Evolutionary conservation across 2,329 filamentous ascomycete species (phyloP).

Genomic region (Stromatinia cepivora): DNA sequence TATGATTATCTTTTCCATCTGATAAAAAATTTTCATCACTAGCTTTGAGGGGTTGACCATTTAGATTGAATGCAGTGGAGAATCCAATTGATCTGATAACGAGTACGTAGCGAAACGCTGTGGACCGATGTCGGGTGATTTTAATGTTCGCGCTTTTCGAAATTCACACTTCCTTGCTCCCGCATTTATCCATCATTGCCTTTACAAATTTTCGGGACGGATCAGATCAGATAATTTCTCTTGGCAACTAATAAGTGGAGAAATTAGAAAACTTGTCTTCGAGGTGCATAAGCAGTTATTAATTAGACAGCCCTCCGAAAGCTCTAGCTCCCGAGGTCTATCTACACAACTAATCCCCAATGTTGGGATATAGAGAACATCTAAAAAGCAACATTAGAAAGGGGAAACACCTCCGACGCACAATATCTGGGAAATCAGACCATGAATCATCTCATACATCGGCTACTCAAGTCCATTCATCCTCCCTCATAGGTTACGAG

Average conservation of each 20-base stretch:
- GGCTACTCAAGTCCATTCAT: background rate
- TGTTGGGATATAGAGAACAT: background rate
- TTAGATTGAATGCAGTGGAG: background rate
- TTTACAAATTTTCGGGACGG: slow-evolving; percentile 6
- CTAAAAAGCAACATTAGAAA: background rate
- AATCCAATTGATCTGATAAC: slow-evolving; percentile 17
- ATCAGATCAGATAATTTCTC: slow-evolving; percentile 24
- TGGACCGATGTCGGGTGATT: slow-evolving; percentile 16
- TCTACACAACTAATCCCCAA: background rate
- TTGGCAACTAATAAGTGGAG: slow-evolving; percentile 15
- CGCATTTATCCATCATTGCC: slow-evolving; percentile 8
- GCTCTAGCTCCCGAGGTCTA: background rate
- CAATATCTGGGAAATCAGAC: background rate
- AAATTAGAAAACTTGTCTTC: background rate
- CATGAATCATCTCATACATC: background rate
- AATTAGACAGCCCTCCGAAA: background rate
- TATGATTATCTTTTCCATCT: slow-evolving; percentile 24
- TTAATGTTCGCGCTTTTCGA: background rate
- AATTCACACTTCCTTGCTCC: background rate
- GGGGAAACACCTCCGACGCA: background rate
- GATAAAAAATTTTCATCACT: slow-evolving; percentile 22
- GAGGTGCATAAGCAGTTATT: background rate
- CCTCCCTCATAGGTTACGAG: background rate
- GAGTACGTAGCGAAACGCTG: slow-evolving; percentile 4
- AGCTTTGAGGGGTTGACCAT: background rate